A percentile compares a stretch with the other conserved stretches of the same genome.
Conservation (phyloP, 2,329 filamentous ascomycete genomes). For the Pyricularia grisea region DNA sequence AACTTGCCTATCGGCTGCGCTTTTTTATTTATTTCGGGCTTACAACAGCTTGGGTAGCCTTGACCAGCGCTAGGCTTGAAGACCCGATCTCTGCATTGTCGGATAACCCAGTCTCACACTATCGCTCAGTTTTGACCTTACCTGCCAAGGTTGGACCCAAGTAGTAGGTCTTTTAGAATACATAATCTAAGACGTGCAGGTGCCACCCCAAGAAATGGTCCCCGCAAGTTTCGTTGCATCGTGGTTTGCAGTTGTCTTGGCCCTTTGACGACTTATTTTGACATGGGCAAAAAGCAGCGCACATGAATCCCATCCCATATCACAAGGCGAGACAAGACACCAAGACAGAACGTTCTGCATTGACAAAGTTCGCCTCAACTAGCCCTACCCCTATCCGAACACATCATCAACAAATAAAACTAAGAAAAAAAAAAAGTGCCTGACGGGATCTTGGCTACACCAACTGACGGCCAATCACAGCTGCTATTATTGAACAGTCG, state of each 20-base stretch:
- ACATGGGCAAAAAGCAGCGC: not conserved
- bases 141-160: not conserved
- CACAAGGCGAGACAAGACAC: not conserved
- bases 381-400: not conserved
- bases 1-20: not conserved
- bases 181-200: not conserved
- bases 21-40: not conserved
- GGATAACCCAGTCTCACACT: not conserved
- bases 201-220: not conserved
- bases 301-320: not conserved
- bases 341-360: not conserved
- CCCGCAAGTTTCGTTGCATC: not conserved
- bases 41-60: not conserved
- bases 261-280: not conserved
- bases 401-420: no score
- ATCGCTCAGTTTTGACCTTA: not conserved
- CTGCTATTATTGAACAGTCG: not conserved
- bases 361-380: not conserved
- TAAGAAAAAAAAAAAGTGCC: not conserved
- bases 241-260: not conserved
- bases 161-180: not conserved
- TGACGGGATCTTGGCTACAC: not conserved
- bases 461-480: not conserved
- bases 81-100: not conserved
- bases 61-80: not conserved